Evolutionary conservation across 176 grass and related monocot genomes (phyloP).

Genomic region (Cenchrus purpureus): DNA sequence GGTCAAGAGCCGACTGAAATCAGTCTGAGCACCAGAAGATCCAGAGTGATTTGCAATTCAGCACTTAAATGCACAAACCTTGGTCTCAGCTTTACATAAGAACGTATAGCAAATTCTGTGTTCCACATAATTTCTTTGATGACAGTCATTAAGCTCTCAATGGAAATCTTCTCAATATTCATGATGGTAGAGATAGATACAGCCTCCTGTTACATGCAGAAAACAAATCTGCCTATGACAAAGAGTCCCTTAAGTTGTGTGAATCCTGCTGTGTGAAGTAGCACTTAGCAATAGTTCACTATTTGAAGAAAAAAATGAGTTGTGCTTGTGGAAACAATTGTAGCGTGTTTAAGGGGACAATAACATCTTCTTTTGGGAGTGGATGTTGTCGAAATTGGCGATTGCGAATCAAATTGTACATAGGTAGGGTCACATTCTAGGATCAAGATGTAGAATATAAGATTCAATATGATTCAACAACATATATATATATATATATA

Average conservation of each 20-base stretch:
- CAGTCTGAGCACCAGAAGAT: slow-evolving; percentile 25
- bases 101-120: slow-evolving; percentile 61
- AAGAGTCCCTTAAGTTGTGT: slow-evolving; percentile 16
- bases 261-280: too few relatives aligned
- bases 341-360: neutral
- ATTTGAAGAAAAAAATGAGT: too few relatives aligned
- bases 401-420: neutral
- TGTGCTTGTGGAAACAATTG: neutral
- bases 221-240: slow-evolving; percentile 24
- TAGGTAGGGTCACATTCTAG: neutral
- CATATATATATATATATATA: neutral
- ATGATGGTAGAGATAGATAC: slow-evolving; percentile 56
- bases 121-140: slow-evolving; percentile 61
- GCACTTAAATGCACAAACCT: slow-evolving; percentile 49
- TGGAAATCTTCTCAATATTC: slow-evolving; percentile 62
- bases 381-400: neutral
- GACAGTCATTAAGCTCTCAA: slow-evolving; percentile 51
- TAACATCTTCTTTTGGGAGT: neutral
- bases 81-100: slow-evolving; percentile 62
- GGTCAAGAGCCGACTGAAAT: slow-evolving; percentile 46
- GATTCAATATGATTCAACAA: too few relatives aligned
- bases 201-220: slow-evolving; percentile 56
- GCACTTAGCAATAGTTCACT: too few relatives aligned
- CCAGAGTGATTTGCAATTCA: slow-evolving; percentile 43
- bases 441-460: neutral